Percentiles rank a stretch among this genome's conserved stretches.
Conservation (phyloP, 805 yeast species). For the Saturnispora sanitii region DNA sequence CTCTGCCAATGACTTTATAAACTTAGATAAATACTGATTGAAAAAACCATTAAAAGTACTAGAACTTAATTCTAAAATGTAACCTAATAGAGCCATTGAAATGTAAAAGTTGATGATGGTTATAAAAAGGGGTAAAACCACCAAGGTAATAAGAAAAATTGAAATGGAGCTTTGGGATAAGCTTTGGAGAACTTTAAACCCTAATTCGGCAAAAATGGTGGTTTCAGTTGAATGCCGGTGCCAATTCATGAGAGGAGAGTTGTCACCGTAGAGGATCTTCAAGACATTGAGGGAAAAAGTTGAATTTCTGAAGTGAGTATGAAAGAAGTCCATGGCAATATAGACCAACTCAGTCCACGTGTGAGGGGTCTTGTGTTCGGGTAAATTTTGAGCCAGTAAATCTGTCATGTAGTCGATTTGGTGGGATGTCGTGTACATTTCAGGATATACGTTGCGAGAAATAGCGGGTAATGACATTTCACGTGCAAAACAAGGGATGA, state of each 20-base stretch:
- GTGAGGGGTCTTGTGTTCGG: background rate
- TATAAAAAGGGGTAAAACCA: too few relatives aligned
- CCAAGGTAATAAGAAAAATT: too few relatives aligned
- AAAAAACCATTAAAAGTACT: too few relatives aligned
- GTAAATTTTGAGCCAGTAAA: too few relatives aligned
- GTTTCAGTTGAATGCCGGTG: background rate
- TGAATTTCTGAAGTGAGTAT: background rate
- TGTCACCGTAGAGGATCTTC: background rate
- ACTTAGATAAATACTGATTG: too few relatives aligned
- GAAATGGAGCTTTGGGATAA: background rate
- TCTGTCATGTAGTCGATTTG: too few relatives aligned
- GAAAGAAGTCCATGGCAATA: background rate
- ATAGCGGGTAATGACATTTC: background rate
- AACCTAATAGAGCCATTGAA: too few relatives aligned
- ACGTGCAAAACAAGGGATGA: too few relatives aligned
- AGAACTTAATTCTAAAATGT: too few relatives aligned
- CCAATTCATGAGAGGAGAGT: background rate
- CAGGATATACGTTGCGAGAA: background rate
- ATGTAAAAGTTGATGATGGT: too few relatives aligned
- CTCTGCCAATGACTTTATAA: conserved; percentile 22
- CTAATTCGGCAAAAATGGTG: background rate
- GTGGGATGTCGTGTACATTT: too few relatives aligned
- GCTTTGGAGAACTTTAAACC: too few relatives aligned
- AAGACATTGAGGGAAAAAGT: background rate
- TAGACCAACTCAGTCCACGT: background rate